Percentiles rank a stretch among this genome's conserved stretches.
phyloP scores from a whole-genome alignment of 176 grass and related monocot genomes.

The Avena insularis region DNA sequence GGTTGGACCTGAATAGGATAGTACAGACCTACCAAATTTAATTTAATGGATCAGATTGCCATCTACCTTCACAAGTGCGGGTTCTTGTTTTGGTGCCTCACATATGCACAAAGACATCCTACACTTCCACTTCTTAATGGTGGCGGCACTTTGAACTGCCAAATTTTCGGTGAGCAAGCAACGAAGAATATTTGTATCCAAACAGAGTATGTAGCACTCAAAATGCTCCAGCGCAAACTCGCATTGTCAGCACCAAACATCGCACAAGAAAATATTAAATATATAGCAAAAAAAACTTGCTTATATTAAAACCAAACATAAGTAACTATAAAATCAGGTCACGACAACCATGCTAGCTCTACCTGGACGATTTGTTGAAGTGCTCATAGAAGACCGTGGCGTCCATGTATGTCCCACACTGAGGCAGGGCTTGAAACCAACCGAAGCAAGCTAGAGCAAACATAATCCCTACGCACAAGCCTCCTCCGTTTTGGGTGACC shows the following conservation, averaged over 20 bases:
- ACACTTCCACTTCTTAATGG: constrained; percentile 71
- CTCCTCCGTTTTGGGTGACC: too few relatives aligned
- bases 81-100: constrained; percentile 67
- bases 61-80: constrained; percentile 55
- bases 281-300: too few relatives aligned
- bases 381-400: constrained; percentile 78
- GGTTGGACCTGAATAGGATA: constrained; percentile 35
- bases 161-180: constrained; percentile 9
- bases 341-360: not conserved
- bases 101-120: constrained; percentile 95
- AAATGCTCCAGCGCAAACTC: constrained; percentile 19
- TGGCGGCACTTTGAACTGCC: constrained; percentile 32
- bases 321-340: not conserved
- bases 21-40: not conserved
- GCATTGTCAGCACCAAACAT: constrained; percentile 10
- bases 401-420: constrained; percentile 52
- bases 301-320: not conserved
- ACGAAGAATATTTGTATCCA: constrained; percentile 49
- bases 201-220: constrained; percentile 45
- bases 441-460: constrained; percentile 4
- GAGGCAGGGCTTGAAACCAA: constrained; percentile 70
- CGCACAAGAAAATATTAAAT: too few relatives aligned
- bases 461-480: too few relatives aligned
- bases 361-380: constrained; percentile 76
- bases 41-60: not conserved